Percentiles rank a stretch among this genome's conserved stretches.
phyloP scores from a whole-genome alignment of 2,329 filamentous ascomycete genomes.

The Coniochaeta sp. region DNA sequence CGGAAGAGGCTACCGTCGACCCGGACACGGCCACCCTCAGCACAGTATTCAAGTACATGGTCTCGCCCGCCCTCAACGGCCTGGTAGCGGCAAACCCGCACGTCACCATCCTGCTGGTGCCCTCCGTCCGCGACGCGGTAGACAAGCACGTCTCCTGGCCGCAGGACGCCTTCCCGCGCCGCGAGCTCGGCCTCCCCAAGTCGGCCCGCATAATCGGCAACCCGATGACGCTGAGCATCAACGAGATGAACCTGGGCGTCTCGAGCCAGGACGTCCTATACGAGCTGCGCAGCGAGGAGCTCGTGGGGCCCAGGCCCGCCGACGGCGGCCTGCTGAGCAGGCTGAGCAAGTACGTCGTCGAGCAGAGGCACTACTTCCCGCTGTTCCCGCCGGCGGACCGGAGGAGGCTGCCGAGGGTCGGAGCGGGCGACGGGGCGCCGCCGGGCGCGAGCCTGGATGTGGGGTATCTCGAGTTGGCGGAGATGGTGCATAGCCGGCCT shows the following conservation, averaged over 20 bases:
- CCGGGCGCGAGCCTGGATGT: constrained; percentile 76
- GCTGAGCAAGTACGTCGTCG: constrained; percentile 70
- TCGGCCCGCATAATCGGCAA: constrained; percentile 75
- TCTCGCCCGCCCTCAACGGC: constrained; percentile 64
- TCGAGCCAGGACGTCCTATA: constrained; percentile 78
- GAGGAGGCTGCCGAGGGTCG: constrained; percentile 56
- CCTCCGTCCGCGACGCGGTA: constrained; percentile 75
- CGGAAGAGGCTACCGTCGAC: constrained; percentile 58
- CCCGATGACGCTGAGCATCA: constrained; percentile 81
- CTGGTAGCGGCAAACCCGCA: constrained; percentile 64
- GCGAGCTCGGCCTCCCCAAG: constrained; percentile 73
- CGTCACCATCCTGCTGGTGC: constrained; percentile 74
- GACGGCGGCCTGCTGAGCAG: constrained; percentile 60
- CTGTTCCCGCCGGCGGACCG: constrained; percentile 75
- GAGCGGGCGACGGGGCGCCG: constrained; percentile 48
- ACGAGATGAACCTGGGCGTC: constrained; percentile 77
- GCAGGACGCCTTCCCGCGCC: constrained; percentile 52
- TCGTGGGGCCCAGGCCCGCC: constrained; percentile 47
- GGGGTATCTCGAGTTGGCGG: constrained; percentile 78
- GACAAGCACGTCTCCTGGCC: constrained; percentile 85
- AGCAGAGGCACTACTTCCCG: constrained; percentile 87
- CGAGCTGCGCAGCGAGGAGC: constrained; percentile 71
- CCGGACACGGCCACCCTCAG: constrained; percentile 72
- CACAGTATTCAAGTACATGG: constrained; percentile 75
- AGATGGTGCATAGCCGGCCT: constrained; percentile 80